Base-by-base conservation (phyloP, 495 filamentous ascomycete species). In the Margaritispora aquatica region DNA sequence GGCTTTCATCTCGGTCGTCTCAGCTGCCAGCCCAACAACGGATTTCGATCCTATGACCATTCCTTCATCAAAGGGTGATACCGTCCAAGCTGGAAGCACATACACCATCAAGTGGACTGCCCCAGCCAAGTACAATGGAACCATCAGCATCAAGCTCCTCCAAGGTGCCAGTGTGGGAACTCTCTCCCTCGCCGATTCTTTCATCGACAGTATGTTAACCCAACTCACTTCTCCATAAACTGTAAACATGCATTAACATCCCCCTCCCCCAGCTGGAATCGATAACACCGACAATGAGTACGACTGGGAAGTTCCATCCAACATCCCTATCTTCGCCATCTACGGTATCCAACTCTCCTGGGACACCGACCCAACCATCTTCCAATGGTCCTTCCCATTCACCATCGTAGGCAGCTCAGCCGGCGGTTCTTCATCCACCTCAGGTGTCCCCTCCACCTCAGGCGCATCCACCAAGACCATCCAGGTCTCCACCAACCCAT, bases 1-100 rank as follows among this genome's bases (percentile, higher is more conserved):
- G 82, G 84, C 27, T 78, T 82, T 51, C 72, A 71, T 47, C 76
- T 72, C 68, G 5, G 63, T 31, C 56, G 70, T 66, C 41, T 11
- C 63, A 19, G 66, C 66, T 22, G 38, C 8, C 15, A n/a, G 2
- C 38, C 66, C 59, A 36, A 66, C 63, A 0, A 15, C 63, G 17
- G 61, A 51, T 34, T 68, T 68, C 55, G 63, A 66, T 26, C 22
- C 61, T n/a, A 62, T 68, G 21, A 56, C 50, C 17, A 1, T 47
- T 2, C 63, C 61, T n/a, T 8, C 7, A 7, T 38, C 58, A 31
- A n/a, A 57, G 20, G 19, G 3, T 17, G 38, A 44, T n/a, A 44
- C 38, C 15, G 20, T 64, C 13, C 17, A 52, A 0, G 58, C 57
- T 13, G 66, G 63, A 24, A 13, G 10, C 10, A 23, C 57, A 1